Base-by-base conservation (phyloP, 2,329 filamentous ascomycete species). In the Aspergillus fijiensis region DNA sequence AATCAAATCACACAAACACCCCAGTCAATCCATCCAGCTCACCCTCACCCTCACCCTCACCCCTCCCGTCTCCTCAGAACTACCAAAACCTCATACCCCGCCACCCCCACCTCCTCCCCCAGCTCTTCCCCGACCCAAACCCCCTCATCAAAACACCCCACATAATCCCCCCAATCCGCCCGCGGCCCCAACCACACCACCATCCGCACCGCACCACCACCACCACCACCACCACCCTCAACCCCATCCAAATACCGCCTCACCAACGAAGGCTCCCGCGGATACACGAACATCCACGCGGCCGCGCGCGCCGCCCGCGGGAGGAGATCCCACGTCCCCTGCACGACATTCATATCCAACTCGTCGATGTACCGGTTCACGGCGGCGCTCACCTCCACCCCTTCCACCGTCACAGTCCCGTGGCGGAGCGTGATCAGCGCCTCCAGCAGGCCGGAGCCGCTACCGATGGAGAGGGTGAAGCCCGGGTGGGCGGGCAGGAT, bases 221-320 rank as follows among this genome's bases (percentile, higher is more conserved):
- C 39, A 23, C 51, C n/a, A 23, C 23, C 21, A 23, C 14, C 39
- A 23, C 51, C 12, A 57, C 51, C 42, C 0, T 61, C 64, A 56
- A 68, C 67, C 1, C 19, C 45, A 33, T 76, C 65, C 29, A 84
- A 49, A 61, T 85, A 85, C 58, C 73, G 74, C 2, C 62, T 63
- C 12, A 85, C 63, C 11, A 85, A 68, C 3, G 69, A 75, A 3
- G 80, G 74, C n/a, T 80, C 72, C 14, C 81, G 77, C 1, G 83
- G 83, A 64, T 85, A 85, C 27, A 84, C 79, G 69, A 85, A 84
- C 60, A 85, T 70, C 78, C 82, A 80, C n/a, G 72, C 73, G 1
- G 65, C 60, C 9, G 80, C 80, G n/a, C 77, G 63, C 5, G 69
- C 61, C 3, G 80, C 81, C 11, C 78, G 70, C 1, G 74, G 58